phyloP scores from a whole-genome alignment of 2,329 filamentous ascomycete species.

The Paecilomyces sp. region DNA sequence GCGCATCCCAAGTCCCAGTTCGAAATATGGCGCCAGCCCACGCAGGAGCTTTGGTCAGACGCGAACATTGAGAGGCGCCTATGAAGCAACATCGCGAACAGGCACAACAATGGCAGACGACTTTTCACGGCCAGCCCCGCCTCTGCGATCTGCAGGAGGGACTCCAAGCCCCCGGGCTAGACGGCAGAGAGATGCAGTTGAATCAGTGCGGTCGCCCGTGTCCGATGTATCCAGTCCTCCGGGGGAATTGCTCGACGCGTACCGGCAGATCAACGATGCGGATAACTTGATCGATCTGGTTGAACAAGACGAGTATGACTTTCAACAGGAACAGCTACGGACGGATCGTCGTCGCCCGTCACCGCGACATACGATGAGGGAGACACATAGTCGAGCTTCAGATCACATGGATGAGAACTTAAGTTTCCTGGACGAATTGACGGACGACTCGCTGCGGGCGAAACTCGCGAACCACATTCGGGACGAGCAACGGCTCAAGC shows the following conservation, averaged over 20 bases:
- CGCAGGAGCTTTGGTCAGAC: constrained; percentile 28
- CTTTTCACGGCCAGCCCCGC: constrained; percentile 6
- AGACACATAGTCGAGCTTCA: constrained; percentile 8
- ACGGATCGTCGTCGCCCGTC: constrained; percentile 16
- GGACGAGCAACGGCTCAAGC: constrained; percentile 33
- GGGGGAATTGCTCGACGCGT: constrained; percentile 30
- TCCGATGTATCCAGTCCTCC: constrained; percentile 30
- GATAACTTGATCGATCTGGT: constrained; percentile 28
- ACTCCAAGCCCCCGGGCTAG: constrained; percentile 25
- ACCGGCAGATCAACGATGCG: constrained; percentile 32
- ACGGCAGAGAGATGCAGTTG: constrained; percentile 13
- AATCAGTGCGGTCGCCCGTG: constrained; percentile 19
- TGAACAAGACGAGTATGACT: constrained; percentile 20
- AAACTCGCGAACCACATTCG: constrained; percentile 26
- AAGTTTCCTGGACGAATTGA: constrained; percentile 26
- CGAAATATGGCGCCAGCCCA: constrained; percentile 20
- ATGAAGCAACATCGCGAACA: constrained; percentile 25
- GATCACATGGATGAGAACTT: constrained; percentile 20
- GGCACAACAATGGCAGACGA: constrained; percentile 19
- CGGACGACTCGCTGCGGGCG: constrained; percentile 25
- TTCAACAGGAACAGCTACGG: constrained; percentile 2
- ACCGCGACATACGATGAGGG: constrained; percentile 14
- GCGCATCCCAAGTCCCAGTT: constrained; percentile 19
- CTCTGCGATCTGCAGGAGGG: constrained; percentile 7
- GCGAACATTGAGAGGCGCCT: constrained; percentile 32